These are phyloP conservation scores for Trametes elegans DNA, from an alignment of 768 basidiomycete genomes.

Conservation along the genomic window DNA sequence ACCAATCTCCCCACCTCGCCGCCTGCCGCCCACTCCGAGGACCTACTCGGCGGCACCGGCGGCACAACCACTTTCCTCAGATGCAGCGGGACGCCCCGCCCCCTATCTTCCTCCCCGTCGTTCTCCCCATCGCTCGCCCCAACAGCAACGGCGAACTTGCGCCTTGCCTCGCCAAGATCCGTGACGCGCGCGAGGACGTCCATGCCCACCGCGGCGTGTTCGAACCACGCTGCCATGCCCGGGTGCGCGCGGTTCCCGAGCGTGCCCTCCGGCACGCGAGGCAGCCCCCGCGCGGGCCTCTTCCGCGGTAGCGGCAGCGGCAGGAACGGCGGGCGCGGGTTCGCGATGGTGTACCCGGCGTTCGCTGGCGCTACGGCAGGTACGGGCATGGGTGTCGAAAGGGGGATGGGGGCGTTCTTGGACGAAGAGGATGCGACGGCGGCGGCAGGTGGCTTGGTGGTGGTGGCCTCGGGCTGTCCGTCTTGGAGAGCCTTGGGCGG, in stretches of 20 bases:
- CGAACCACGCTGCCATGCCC: conserved; percentile 17
- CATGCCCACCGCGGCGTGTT: conserved; percentile 2
- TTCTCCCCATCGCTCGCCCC: not conserved
- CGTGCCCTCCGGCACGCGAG: conserved; percentile 19
- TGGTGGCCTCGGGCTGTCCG: too few relatives aligned
- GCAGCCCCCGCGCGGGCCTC: not conserved
- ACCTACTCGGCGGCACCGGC: not conserved
- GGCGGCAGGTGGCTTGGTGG: not conserved
- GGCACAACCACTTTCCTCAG: not conserved
- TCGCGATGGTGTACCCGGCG: not conserved
- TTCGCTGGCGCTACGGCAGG: not conserved
- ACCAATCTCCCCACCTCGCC: not conserved
- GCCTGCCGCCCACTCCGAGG: not conserved
- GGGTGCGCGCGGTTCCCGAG: conserved; percentile 5
- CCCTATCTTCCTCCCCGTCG: not conserved
- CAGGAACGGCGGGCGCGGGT: not conserved
- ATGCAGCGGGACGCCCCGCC: not conserved
- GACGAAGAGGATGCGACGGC: not conserved
- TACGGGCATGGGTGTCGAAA: not conserved
- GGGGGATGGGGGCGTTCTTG: not conserved
- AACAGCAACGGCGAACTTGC: not conserved
- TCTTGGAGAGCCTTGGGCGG: not conserved
- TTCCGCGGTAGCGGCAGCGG: not conserved
- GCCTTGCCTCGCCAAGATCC: not conserved
- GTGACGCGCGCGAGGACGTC: not conserved